phyloP scores from a whole-genome alignment of 352 stramenopile species.

The Thalassiosira mediterranea region DNA sequence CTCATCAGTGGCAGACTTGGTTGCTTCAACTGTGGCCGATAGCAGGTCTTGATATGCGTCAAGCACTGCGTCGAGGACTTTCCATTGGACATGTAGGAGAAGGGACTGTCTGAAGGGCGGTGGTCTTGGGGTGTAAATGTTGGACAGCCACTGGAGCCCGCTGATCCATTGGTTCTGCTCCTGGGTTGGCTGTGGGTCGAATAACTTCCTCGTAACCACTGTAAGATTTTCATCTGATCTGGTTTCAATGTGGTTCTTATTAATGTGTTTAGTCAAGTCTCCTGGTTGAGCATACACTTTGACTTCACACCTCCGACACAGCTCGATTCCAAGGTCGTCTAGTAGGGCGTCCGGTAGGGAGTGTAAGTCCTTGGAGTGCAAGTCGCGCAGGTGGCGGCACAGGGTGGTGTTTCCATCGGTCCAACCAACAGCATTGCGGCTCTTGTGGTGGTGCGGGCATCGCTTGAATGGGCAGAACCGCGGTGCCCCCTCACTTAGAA shows the following conservation, averaged over 20 bases:
- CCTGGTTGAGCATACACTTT: background rate
- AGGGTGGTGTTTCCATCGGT: background rate
- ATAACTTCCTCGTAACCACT: background rate
- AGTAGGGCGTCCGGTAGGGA: background rate
- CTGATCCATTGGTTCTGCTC: background rate
- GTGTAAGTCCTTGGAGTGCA: background rate
- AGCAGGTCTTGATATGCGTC: background rate
- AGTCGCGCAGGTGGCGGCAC: background rate
- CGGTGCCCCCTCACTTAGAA: background rate
- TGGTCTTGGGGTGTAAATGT: background rate
- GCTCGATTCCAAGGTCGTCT: background rate
- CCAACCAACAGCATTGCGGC: background rate
- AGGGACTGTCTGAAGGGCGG: conserved; percentile 16
- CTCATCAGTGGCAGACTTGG: background rate
- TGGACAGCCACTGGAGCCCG: background rate
- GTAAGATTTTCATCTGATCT: background rate
- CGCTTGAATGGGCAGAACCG: background rate
- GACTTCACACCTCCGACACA: background rate
- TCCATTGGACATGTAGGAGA: background rate
- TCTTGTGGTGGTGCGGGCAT: background rate
- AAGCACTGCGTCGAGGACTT: background rate
- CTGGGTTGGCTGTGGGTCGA: background rate
- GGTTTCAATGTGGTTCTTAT: background rate
- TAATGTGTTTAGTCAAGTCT: conserved; percentile 5
- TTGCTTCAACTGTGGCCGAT: background rate